A percentile compares a stretch with the other conserved stretches of the same genome.
Evolutionary conservation across 208 protist genomes (phyloP).

Genomic region (Leishmania aethiopica): DNA sequence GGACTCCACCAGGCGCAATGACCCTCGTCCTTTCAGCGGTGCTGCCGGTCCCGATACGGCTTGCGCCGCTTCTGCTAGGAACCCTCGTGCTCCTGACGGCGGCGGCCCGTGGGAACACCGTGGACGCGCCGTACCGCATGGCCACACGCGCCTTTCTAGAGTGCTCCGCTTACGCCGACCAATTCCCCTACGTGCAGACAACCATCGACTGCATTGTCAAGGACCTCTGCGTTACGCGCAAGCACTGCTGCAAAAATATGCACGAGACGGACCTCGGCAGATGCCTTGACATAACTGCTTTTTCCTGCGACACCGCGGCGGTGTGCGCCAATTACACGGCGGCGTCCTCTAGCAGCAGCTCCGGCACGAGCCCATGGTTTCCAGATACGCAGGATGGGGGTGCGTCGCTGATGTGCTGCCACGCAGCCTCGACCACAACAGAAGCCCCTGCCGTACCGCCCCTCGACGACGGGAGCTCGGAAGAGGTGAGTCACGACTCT

Average conservation of each 20-base stretch:
- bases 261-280: not conserved
- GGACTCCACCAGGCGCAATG: not conserved
- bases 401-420: slow-evolving; percentile 22
- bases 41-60: not conserved
- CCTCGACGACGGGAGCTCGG: not conserved
- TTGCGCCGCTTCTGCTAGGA: not conserved
- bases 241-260: slow-evolving; percentile 8
- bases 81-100: not conserved
- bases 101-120: not conserved
- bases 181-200: slow-evolving; percentile 22
- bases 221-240: slow-evolving; percentile 23
- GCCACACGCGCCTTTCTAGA: not conserved
- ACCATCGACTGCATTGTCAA: slow-evolving; percentile 14
- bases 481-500: not conserved
- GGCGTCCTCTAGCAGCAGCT: not conserved
- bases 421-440: slow-evolving; percentile 9
- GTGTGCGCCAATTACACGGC: slow-evolving; percentile 6
- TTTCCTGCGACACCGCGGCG: slow-evolving; percentile 7
- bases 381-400: slow-evolving; percentile 16
- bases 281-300: slow-evolving; percentile 28
- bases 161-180: slow-evolving; percentile 8
- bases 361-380: slow-evolving; percentile 3
- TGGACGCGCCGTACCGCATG: not conserved
- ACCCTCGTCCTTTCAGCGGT: not conserved
- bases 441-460: slow-evolving; percentile 4